Evolutionary conservation across 371 early-diverging fungal species (phyloP), one percentile per base, ranked within the genome.

Genomic region (Catenaria anguillulae): DNA sequence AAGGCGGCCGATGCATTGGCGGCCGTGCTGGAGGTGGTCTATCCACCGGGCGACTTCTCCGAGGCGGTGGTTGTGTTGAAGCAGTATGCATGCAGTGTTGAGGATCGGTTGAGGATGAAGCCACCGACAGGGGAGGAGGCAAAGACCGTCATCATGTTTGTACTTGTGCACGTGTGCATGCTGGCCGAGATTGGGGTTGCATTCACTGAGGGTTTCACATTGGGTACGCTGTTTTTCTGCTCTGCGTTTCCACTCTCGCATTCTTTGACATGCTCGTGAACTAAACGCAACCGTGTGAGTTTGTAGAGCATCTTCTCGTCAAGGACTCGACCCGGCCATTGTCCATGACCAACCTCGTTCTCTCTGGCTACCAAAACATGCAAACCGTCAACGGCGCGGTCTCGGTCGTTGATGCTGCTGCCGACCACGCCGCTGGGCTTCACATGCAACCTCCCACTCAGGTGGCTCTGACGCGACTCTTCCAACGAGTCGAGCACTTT

Each of bases 351-450:
- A 50, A 50, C 52, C 29, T 50, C 15, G 23, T 50, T 17, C 10
- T 50, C 29, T 50, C 29, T 31, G 52, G 52, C 29, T 50, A 29
- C 52, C 52, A 50, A 31, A 26, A 50, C 52, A 50, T 50, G 52
- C 3, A 8, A 3, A 21, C 21, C 19, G 21, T 43, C 19, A 8
- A 23, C 45, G 45, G 21, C 45, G 45, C 45, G 10, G 19, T 21
- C 17, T 4, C 45, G 3, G 21, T 21, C 17, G 45, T 43, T 2
- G 45, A 43, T 21, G 45, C 45, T 3, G 45, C 45, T 3, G 3
- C 10, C 21, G 45, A 8, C 21, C 19, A 8, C 21, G 45, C 45
- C 45, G 45, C 45, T 2, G 10, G 3, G 19, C 45, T 8, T 23
- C 10, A 8, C 19, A 3, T 43, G 10, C 45, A 12, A 2, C 10